Base-by-base conservation (phyloP, 2,329 filamentous ascomycete genomes). In the Fusarium mexicanum region DNA sequence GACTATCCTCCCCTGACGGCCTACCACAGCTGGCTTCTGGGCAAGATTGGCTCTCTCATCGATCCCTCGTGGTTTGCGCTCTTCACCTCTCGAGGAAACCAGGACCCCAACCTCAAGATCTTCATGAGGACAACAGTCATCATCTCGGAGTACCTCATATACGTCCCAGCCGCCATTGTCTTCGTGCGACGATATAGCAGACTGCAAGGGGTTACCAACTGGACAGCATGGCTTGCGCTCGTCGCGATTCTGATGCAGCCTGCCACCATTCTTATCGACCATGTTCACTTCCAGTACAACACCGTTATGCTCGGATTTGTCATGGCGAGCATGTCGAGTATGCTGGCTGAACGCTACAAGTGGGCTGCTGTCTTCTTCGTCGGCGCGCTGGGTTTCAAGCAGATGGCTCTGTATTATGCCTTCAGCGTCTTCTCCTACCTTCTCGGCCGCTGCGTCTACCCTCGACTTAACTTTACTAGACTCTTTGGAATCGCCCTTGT, bases 371-470 rank as follows among this genome's bases (percentile, higher is more conserved):
- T 98, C 67, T 98, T 98, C 85, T 99, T 99, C 77, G 96, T 99
- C 12, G 91, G 90, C 22, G 94, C 96, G 7, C 86, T 99, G n/a
- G 94, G 94, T 11, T 99, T 98, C 87, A 99, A 99, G 86, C 96
- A 99, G 83, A 99, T 99, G 97, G 96, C 96, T 2, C 87, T 99
- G 22, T 99, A 98, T 85, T 99, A 98, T 83, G 95, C 97, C 7
- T 95, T 97, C 20, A 92, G 92, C 26, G 92, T 98, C 65, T 98
- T 98, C 81, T 93, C 94, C 38, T 99, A 95, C 79, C 90, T 99
- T 5, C 86, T 98, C 2, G 96, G 96, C 14, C 91, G 92, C 79
- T 98, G 95, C 80, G 77, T 97, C n/a, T 92, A 91, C 72, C 95
- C 95, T 2, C 86, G 87, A 17, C 83, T 95, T 77, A 91, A 92